Base-by-base conservation (phyloP, 257 asterid species). In the Cordia subcordata region DNA sequence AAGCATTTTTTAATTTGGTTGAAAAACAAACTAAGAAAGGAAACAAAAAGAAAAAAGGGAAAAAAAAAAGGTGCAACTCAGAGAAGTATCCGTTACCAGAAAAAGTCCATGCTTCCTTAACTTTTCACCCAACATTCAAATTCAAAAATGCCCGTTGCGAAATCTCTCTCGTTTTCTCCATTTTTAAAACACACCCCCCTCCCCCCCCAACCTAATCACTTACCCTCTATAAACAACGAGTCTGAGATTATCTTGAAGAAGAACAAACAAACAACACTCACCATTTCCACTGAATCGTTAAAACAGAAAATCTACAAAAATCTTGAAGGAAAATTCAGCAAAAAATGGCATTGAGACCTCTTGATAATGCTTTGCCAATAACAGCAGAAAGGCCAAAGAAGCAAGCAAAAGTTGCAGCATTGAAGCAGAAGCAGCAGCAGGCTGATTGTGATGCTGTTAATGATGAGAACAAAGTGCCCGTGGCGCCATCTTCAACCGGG, bases 291-390 rank as follows among this genome's bases (percentile, higher is more conserved):
- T 15, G 18, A 45, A 53, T 27, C 37, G 4, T n/a, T 44, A 10
- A 12, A 10, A 4, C 5, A 13, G 2, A 45, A 42, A 15, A 5
- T 52, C n/a, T 17, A 15, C 11, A 53, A 0, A 44, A 57, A 49
- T 18, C 64, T 18, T 21, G 23, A 42, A 21, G 60, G 56, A 27
- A 27, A 27, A 27, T 27, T 27, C 6, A 6, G 35, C 15, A 42
- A 42, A 11, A 42, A 80, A 89, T 93, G 99, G 97, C 99, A 4
- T 59, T 88, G 79, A 82, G 96, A 61, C 63, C 97, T 33, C 83
- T 86, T 22, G 99, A 89, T 32, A 86, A 93, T 46, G 86, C 88
- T 16, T 60, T 93, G 72, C 88, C 92, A 38, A 61, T 78, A 22
- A 37, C 77, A 13, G 49, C 77, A 4, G 99, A 81, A 52, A 74